These are phyloP conservation scores for Eucalyptus regnans DNA, from an alignment of 345 rosid genomes.

Conservation along the genomic window DNA sequence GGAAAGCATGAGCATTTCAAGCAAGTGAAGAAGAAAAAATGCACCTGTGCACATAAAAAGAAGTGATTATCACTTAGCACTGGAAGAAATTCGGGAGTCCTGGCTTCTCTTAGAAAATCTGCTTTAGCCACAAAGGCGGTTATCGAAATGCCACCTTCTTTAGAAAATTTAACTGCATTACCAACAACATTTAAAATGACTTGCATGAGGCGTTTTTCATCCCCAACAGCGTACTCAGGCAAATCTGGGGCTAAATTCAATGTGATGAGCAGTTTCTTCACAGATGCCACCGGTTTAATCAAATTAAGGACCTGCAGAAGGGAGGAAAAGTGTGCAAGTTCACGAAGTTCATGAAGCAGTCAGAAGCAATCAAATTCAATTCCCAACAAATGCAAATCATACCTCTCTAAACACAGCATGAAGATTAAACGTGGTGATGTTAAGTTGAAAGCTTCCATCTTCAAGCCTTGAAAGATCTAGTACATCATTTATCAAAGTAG, in stretches of 20 bases:
- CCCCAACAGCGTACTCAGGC: constrained; percentile 79
- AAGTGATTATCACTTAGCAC: constrained; percentile 65
- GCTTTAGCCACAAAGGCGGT: constrained; percentile 69
- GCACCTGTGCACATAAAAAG: constrained; percentile 83
- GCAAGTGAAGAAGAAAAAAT: constrained; percentile 5
- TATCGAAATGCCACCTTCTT: constrained; percentile 67
- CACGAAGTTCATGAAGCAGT: background rate
- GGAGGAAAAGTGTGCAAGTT: constrained; percentile 4
- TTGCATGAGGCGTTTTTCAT: constrained; percentile 90
- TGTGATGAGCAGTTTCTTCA: constrained; percentile 61
- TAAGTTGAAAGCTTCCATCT: constrained; percentile 98
- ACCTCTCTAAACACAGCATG: constrained; percentile 74
- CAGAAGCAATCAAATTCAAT: background rate
- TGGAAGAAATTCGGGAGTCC: constrained; percentile 56
- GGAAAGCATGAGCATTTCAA: background rate
- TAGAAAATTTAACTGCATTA: constrained; percentile 94
- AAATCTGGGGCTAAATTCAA: constrained; percentile 79
- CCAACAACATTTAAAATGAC: constrained; percentile 78
- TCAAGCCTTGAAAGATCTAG: constrained; percentile 96
- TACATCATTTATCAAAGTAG: constrained; percentile 90
- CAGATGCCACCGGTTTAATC: constrained; percentile 86
- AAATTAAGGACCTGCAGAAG: constrained; percentile 62
- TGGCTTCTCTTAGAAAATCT: constrained; percentile 46
- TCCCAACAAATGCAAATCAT: background rate
- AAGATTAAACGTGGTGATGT: constrained; percentile 60